Evolutionary conservation across 148 eudicot species (phyloP).

Genomic region (Rhododendron ovatum): DNA sequence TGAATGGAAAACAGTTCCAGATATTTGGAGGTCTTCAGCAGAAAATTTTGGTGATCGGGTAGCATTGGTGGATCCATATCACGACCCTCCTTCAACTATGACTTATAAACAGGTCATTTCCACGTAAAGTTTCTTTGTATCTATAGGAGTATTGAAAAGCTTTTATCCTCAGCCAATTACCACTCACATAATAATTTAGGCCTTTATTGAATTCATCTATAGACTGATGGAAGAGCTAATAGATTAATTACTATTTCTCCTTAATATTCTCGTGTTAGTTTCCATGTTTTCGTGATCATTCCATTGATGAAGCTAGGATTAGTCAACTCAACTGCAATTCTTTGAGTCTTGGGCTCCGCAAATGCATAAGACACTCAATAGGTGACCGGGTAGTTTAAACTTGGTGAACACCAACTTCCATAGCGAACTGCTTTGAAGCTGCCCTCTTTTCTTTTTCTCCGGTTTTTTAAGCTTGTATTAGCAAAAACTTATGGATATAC

Average conservation of each 20-base stretch:
- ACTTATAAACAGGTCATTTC: slow-evolving; percentile 79
- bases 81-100: slow-evolving; percentile 75
- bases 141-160: neutral
- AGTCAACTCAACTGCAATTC: neutral
- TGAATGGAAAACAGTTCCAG: slow-evolving; percentile 87
- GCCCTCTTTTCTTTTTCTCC: neutral
- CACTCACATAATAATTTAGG: neutral
- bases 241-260: neutral
- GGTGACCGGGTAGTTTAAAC: neutral
- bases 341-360: neutral
- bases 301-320: neutral
- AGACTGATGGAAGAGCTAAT: neutral
- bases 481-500: neutral
- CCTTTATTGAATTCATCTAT: neutral
- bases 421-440: neutral
- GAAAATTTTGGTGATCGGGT: slow-evolving; percentile 79
- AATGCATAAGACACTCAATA: neutral
- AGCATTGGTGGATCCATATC: slow-evolving; percentile 80
- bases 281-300: neutral
- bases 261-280: neutral
- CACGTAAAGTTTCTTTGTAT: neutral
- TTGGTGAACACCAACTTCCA: neutral
- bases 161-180: neutral
- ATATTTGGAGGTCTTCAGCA: slow-evolving; percentile 93
- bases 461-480: neutral